These are phyloP conservation scores for Hyphopichia wangnamkhiaoensis DNA, from an alignment of 1,139 yeast species.

Conservation along the genomic window DNA sequence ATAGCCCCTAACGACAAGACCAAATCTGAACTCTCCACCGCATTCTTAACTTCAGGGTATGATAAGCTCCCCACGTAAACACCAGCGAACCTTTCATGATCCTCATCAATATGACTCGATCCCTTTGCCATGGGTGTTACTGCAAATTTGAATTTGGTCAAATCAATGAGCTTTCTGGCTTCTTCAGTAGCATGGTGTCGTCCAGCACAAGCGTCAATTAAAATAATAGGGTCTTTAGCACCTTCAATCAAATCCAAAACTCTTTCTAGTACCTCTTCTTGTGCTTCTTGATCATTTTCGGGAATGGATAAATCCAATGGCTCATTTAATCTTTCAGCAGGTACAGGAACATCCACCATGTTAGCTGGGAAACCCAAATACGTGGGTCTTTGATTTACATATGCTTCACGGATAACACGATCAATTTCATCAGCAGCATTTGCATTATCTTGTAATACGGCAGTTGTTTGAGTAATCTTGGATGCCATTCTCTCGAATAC, in stretches of 20 bases:
- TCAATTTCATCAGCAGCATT: conserved; percentile 37
- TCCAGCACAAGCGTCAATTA: conserved; percentile 39
- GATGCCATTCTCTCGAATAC: conserved; percentile 69
- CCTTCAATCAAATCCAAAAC: conserved; percentile 27
- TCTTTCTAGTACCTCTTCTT: conserved; percentile 32
- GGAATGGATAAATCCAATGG: conserved; percentile 33
- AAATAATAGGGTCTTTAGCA: conserved; percentile 33
- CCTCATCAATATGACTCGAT: conserved; percentile 27
- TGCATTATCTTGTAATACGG: conserved; percentile 27
- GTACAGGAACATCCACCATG: conserved; percentile 37
- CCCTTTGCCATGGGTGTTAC: conserved; percentile 40
- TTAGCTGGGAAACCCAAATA: conserved; percentile 42
- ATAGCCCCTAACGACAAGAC: conserved; percentile 37
- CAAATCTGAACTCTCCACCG: conserved; percentile 33
- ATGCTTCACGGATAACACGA: conserved; percentile 37
- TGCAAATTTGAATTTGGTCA: conserved; percentile 31
- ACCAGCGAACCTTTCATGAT: conserved; percentile 29
- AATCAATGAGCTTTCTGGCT: conserved; percentile 30
- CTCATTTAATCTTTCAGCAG: conserved; percentile 26
- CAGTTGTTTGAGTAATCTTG: conserved; percentile 33
- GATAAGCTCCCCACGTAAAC: conserved; percentile 36
- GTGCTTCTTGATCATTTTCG: conserved; percentile 29
- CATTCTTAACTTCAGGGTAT: conserved; percentile 29
- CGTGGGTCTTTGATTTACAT: conserved; percentile 38
- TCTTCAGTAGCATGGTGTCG: conserved; percentile 35